Conservation (phyloP, 306 rosid genomes). For the Hippophae rhamnoides region DNA sequence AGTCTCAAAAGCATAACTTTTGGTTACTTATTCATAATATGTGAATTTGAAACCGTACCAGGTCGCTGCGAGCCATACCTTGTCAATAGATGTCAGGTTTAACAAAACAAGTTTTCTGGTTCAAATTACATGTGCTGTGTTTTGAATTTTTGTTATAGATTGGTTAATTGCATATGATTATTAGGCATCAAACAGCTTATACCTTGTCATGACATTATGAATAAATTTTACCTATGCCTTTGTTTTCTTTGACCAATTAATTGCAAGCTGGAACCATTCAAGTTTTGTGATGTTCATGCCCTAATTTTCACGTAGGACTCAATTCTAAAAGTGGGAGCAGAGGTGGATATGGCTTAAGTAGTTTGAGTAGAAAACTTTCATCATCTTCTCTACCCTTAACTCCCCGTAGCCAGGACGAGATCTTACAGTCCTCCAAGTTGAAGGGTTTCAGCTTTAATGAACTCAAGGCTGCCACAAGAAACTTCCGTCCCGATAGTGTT, state of each 20-base stretch:
- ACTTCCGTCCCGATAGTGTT: conserved; percentile 94
- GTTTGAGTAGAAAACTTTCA: conserved; percentile 53
- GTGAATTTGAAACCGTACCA: too few relatives aligned
- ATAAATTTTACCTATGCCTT: too few relatives aligned
- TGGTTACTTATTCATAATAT: too few relatives aligned
- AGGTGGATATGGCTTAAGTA: conserved; percentile 34
- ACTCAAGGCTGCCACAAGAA: conserved; percentile 65
- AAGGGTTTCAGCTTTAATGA: conserved; percentile 57
- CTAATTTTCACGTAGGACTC: conserved; percentile 35
- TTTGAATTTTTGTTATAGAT: too few relatives aligned
- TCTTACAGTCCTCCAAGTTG: conserved; percentile 61
- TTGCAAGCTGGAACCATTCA: conserved; percentile 6
- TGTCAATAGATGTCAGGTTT: too few relatives aligned
- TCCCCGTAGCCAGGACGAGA: conserved; percentile 78
- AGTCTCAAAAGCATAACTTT: too few relatives aligned
- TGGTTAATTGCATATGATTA: too few relatives aligned
- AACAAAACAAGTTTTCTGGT: too few relatives aligned
- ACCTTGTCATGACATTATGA: too few relatives aligned
- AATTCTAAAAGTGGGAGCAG: conserved; percentile 58
- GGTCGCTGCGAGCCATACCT: too few relatives aligned
- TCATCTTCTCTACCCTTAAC: conserved; percentile 47
- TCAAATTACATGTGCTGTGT: too few relatives aligned
- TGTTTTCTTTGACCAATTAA: conserved; percentile 5
- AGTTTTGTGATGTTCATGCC: conserved; percentile 4
- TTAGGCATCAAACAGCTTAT: too few relatives aligned